Evolutionary conservation across 192 early-diverging fungal genomes (phyloP).

Genomic region (Linderina pennispora): DNA sequence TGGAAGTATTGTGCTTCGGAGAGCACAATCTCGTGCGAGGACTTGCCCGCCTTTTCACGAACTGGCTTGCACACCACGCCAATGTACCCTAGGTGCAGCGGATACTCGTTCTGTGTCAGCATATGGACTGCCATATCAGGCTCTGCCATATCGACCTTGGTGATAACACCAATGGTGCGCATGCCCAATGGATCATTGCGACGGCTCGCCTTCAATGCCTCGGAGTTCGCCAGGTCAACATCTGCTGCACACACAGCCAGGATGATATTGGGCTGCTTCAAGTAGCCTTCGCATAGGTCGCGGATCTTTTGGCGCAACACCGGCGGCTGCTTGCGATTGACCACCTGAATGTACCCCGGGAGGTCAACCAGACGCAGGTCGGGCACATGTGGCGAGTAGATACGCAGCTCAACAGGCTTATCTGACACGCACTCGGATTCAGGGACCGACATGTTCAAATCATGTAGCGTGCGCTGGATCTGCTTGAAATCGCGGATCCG

Average conservation of each 20-base stretch:
- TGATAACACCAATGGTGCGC: conserved; percentile 79
- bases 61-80: conserved; percentile 87
- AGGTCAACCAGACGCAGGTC: conserved; percentile 80
- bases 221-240: conserved; percentile 83
- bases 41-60: conserved; percentile 15
- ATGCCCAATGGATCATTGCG: conserved; percentile 73
- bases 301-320: conserved; percentile 71
- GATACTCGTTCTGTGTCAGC: conserved; percentile 88
- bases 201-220: conserved; percentile 71
- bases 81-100: conserved; percentile 90
- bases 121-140: conserved; percentile 71
- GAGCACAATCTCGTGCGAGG: conserved; percentile 24
- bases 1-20: conserved; percentile 58
- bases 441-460: conserved; percentile 92
- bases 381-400: conserved; percentile 79
- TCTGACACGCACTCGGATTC: conserved; percentile 86
- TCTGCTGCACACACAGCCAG: conserved; percentile 80
- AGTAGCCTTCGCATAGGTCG: conserved; percentile 79
- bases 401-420: conserved; percentile 76
- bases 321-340: conserved; percentile 73
- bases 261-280: conserved; percentile 76
- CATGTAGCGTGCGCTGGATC: conserved; percentile 88
- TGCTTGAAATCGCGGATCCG: conserved; percentile 85
- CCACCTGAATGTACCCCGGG: conserved; percentile 85
- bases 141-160: conserved; percentile 84